phyloP scores from a whole-genome alignment of 2,329 filamentous ascomycete species.

The Arthrobotrys musiformis region DNA sequence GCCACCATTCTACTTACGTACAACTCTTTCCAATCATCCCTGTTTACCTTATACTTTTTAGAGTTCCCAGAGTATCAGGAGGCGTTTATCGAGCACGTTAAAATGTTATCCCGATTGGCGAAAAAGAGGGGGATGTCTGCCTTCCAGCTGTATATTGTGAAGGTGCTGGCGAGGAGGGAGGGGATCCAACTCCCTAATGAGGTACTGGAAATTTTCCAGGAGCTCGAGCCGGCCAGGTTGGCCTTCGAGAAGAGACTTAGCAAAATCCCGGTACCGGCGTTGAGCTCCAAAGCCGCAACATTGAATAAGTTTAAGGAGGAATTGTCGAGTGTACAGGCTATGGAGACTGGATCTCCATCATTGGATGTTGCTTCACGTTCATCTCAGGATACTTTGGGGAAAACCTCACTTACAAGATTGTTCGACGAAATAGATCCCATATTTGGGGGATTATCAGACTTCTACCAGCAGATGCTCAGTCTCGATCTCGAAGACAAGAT shows the following conservation, averaged over 20 bases:
- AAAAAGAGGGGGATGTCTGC: slow-evolving; percentile 37
- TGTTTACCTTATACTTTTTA: slow-evolving; percentile 41
- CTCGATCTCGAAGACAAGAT: slow-evolving; percentile 15
- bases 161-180: slow-evolving; percentile 30
- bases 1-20: slow-evolving; percentile 36
- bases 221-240: background rate
- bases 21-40: slow-evolving; percentile 35
- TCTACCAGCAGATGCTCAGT: slow-evolving; percentile 41
- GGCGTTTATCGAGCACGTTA: slow-evolving; percentile 34
- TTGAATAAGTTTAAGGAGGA: slow-evolving; percentile 44
- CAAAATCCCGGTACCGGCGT: slow-evolving; percentile 39
- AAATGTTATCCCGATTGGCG: slow-evolving; percentile 22
- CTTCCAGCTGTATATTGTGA: slow-evolving; percentile 27
- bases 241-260: slow-evolving; percentile 13
- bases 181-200: slow-evolving; percentile 32
- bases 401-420: slow-evolving; percentile 11
- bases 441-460: slow-evolving; percentile 42
- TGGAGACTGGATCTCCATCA: background rate
- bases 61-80: slow-evolving; percentile 30
- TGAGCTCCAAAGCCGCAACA: slow-evolving; percentile 21
- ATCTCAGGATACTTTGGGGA: background rate
- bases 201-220: slow-evolving; percentile 17
- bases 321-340: background rate
- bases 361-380: background rate
- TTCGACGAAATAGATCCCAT: slow-evolving; percentile 42